Base-by-base conservation (phyloP, 495 filamentous ascomycete species). In the Lophiotrema nucula region DNA sequence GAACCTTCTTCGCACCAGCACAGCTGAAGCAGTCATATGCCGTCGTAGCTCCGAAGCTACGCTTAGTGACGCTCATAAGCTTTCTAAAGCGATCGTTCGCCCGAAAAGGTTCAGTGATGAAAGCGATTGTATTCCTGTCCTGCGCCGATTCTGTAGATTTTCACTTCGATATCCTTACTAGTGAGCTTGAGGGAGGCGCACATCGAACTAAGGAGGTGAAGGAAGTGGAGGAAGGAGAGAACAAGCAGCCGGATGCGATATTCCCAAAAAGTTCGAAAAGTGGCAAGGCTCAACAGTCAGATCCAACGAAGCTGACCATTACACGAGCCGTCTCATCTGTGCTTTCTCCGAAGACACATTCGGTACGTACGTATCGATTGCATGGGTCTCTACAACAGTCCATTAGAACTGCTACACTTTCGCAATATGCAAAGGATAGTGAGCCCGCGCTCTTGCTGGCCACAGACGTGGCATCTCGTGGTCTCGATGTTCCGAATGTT, bases 111-210 rank as follows among this genome's bases (percentile, higher is more conserved):
- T 88, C 89, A 1, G 84, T 93, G 19, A 95, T 92, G 84, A 96
- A 97, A 71, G 86, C 87, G 3, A 96, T 97, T 58, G 82, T 97
- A 47, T 98, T 98, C 72, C 88, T 98, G 35, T 95, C 91, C 1
- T 97, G 95, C 65, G 92, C 93, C 15, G 95, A 98, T 66, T 92
- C 88, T 10, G 93, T 97, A 43, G 90, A 98, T 67, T 98, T 95
- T 69, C 91, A 96, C 68, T 97, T 90, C 65, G 87, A 95, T 45
- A 72, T 96, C n/a, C 85, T 98, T 59, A 84, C 83, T 25, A 74
- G 81, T 18, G 52, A 71, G 3, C 51, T 62, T 21, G 43, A 62
- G 22, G 26, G 23, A 12, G 26, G 33, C n/a, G 47, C 59, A 10
- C 26, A 62, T 4, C 65, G 60, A 4, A 57, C 46, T 2, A 38